Evolutionary conservation across 2,329 filamentous ascomycete species (phyloP).

Genomic region (Colletotrichum tropicicola): DNA sequence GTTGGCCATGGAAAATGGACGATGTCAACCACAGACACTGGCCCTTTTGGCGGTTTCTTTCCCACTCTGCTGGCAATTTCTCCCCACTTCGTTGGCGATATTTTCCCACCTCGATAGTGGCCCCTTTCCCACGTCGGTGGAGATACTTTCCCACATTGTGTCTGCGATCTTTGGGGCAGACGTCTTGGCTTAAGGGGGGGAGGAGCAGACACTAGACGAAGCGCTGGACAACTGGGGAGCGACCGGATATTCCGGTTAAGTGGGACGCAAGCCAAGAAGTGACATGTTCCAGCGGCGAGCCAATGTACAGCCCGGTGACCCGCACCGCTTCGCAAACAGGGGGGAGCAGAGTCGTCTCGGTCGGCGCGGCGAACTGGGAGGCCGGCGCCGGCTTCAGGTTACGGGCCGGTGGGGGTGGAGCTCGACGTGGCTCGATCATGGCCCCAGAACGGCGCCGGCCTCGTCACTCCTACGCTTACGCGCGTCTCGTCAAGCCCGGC

Average conservation of each 20-base stretch:
- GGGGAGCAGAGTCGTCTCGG: not conserved
- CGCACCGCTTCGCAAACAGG: no score
- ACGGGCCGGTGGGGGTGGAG: constrained; percentile 21
- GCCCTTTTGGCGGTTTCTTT: not conserved
- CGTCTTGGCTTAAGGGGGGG: not conserved
- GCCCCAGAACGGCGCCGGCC: constrained; percentile 21
- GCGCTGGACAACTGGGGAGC: not conserved
- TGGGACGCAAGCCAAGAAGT: no score
- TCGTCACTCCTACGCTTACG: constrained; percentile 5
- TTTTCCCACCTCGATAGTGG: not conserved
- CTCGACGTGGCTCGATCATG: constrained; percentile 17
- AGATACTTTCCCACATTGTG: not conserved
- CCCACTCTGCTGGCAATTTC: not conserved
- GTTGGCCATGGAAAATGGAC: not conserved
- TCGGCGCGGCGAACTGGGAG: constrained; percentile 1
- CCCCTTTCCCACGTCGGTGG: not conserved
- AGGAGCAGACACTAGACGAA: not conserved
- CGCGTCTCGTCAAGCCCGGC: constrained; percentile 2
- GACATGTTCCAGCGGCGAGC: constrained; percentile 7
- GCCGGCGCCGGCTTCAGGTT: not conserved
- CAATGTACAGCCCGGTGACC: no score
- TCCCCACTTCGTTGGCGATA: not conserved
- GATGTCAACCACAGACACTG: not conserved
- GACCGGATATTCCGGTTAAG: not conserved
- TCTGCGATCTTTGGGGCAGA: not conserved